A percentile compares a stretch with the other conserved stretches of the same genome.
Conservation (phyloP, 371 early-diverging fungal species). For the Mortierella sp. region DNA sequence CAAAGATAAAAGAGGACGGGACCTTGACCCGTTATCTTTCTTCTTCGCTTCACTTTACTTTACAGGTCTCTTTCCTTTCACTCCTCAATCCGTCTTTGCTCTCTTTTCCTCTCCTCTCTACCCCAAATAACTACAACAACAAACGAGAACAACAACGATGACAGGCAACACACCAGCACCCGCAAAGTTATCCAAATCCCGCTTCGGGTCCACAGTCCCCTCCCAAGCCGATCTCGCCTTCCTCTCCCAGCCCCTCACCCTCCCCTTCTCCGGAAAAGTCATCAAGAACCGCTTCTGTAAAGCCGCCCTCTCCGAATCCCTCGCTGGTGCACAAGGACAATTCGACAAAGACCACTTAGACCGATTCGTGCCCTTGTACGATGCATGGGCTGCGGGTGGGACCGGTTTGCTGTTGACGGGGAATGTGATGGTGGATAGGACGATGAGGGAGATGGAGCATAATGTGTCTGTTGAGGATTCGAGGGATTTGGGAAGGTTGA, state of each 20-base stretch:
- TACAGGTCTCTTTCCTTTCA: neutral
- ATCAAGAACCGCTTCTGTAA: conserved; percentile 36
- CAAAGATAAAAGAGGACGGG: neutral
- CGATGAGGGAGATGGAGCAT: conserved; percentile 16
- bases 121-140: neutral
- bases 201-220: conserved; percentile 1
- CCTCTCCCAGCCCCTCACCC: conserved; percentile 23
- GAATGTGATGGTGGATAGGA: conserved; percentile 36
- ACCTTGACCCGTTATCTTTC: neutral
- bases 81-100: neutral
- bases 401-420: conserved; percentile 32
- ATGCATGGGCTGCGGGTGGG: conserved; percentile 27
- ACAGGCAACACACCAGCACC: neutral
- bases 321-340: conserved; percentile 16
- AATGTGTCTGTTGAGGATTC: conserved; percentile 25
- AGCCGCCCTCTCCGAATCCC: conserved; percentile 24
- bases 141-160: neutral
- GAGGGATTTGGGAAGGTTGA: conserved; percentile 14
- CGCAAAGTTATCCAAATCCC: neutral
- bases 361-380: conserved; percentile 13
- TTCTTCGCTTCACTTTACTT: neutral
- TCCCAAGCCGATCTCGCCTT: neutral
- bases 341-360: conserved; percentile 17
- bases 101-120: neutral
- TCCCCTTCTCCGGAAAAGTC: conserved; percentile 34